Percentiles rank a stretch among this genome's conserved stretches.
These are phyloP conservation scores for Ramaria rubella DNA, from an alignment of 768 basidiomycete species.

Conservation along the genomic window DNA sequence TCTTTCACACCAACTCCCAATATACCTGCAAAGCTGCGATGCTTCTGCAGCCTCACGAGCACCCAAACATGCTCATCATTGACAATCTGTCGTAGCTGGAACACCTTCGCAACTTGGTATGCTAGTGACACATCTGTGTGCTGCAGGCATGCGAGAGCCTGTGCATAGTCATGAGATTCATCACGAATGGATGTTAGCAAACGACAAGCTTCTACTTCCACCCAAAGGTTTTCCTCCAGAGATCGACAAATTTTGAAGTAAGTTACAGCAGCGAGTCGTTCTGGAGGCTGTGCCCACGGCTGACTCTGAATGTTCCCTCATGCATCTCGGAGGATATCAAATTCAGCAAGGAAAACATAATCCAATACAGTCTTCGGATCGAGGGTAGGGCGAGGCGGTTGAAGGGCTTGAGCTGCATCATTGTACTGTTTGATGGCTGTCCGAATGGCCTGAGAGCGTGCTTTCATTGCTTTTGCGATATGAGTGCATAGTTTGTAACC, in stretches of 20 bases:
- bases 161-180: background rate
- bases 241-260: background rate
- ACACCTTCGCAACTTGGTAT: background rate
- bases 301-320: background rate
- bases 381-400: constrained; percentile 18
- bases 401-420: constrained; percentile 18
- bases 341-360: constrained; percentile 26
- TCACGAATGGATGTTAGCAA: background rate
- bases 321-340: constrained; percentile 9
- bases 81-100: no score
- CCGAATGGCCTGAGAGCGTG: constrained; percentile 18
- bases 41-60: no score
- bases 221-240: background rate
- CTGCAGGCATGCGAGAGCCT: no score
- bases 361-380: constrained; percentile 22
- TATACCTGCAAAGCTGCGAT: no score
- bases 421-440: constrained; percentile 27
- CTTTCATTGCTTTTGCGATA: constrained; percentile 26
- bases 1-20: no score
- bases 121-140: background rate
- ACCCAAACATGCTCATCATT: no score
- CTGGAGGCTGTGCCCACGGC: background rate
- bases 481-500: constrained; percentile 13
- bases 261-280: background rate
- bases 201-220: background rate